Evolutionary conservation across 169 alveolate species (phyloP), one percentile per base, ranked within the genome.

Genomic region (Perkinsus olseni): DNA sequence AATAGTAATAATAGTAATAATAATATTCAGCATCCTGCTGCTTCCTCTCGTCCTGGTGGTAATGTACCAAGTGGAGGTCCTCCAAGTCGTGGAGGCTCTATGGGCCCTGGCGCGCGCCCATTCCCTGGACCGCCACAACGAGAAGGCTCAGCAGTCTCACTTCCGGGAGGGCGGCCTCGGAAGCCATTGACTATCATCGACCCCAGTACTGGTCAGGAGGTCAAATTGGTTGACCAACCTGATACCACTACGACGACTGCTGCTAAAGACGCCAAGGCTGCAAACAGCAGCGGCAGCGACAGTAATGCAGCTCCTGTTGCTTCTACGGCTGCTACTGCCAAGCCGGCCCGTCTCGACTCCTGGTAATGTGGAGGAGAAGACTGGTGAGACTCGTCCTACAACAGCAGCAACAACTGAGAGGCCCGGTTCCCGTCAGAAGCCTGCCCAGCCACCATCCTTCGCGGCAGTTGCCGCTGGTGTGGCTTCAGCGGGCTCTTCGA

Each of bases 91-190:
- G 82, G 82, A 62, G 31, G 82, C 34, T 21, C 34, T 21, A 62
- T 62, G 82, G 82, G 82, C 82, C 34, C 82, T 62, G 82, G 82
- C 82, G 82, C 82, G 82, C 82, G 82, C 82, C 82, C 82, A 21
- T 62, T 21, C 82, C 82, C 82, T 21, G 37, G 37, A 8, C 82
- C 82, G 17, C 82, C 82, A 6, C 82, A 24, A 62, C 82, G 82
- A 62, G 82, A 62, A 62, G 82, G 82, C 0, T 62, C 82, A 62
- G 82, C 82, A 62, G 31, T 24, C 1, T 62, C 82, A 24, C 4
- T 62, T 62, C 82, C 82, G 82, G 82, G 82, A 0, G 82, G 82
- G 13, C 82, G 82, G 36, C 82, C 82, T 62, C 82, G 82, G 82
- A 62, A 62, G 17, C 82, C 82, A 21, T 62, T 62, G 31, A 62